phyloP scores from a whole-genome alignment of 2,329 filamentous ascomycete genomes.

The Monosporascus sp. region DNA sequence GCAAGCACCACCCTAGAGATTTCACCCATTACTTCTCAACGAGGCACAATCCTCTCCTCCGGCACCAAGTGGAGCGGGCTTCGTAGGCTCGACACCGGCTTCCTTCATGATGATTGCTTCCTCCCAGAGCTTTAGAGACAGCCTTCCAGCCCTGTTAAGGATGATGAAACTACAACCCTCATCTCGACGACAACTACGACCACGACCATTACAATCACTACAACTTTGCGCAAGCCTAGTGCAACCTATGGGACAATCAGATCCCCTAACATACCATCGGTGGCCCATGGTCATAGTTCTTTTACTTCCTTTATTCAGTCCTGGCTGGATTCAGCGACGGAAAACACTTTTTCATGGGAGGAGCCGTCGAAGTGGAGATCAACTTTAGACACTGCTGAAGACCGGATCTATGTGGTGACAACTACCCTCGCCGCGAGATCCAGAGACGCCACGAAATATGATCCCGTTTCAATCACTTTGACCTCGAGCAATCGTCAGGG shows the following conservation, averaged over 20 bases:
- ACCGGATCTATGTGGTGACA: neutral
- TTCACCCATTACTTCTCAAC: neutral
- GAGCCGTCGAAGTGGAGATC: neutral
- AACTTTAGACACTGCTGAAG: neutral
- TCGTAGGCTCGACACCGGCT: neutral
- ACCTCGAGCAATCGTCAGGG: too few species aligned
- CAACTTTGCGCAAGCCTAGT: neutral
- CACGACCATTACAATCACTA: neutral
- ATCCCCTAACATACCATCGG: neutral
- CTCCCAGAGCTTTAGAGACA: neutral
- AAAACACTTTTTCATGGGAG: neutral
- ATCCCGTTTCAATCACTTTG: too few species aligned
- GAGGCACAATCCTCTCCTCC: neutral
- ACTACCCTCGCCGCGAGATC: too few species aligned
- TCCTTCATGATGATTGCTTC: neutral
- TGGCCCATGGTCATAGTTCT: neutral
- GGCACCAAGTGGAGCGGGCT: neutral
- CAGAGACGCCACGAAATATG: too few species aligned
- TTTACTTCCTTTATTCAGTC: neutral
- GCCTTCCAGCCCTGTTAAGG: neutral
- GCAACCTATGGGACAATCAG: neutral
- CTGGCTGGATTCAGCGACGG: neutral
- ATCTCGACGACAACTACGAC: neutral
- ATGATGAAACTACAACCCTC: neutral
- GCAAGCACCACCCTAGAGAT: neutral